Evolutionary conservation across 2,329 filamentous ascomycete species (phyloP).

Genomic region (Neofusicoccum laricinum): DNA sequence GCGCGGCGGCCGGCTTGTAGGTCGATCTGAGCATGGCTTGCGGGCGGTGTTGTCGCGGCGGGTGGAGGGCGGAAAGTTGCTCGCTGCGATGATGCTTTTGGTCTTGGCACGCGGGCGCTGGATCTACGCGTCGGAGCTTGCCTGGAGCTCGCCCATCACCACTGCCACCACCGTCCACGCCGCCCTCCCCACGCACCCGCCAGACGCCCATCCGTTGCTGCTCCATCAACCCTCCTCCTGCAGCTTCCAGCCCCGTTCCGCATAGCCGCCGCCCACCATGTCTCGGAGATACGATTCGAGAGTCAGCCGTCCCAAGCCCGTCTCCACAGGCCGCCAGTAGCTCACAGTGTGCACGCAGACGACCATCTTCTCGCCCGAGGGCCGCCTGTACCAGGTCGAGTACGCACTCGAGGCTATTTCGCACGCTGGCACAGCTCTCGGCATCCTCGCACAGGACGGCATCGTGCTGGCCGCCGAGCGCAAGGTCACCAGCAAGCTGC

Average conservation of each 20-base stretch:
- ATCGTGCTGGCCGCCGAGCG: constrained; percentile 97
- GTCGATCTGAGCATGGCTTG: constrained; percentile 70
- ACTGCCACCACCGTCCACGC: constrained; percentile 20
- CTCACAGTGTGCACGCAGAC: constrained; percentile 62
- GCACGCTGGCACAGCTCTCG: constrained; percentile 93
- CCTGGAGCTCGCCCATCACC: constrained; percentile 31
- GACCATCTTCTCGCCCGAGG: constrained; percentile 99
- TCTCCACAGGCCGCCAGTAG: constrained; percentile 97
- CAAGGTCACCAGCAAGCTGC: constrained; percentile 97
- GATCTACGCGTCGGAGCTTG: constrained; percentile 19
- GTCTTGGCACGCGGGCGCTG: constrained; percentile 6
- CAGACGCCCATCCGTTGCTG: constrained; percentile 17
- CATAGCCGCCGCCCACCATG: constrained; percentile 56
- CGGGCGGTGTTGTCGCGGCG: constrained; percentile 19
- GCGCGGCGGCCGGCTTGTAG: constrained; percentile 57
- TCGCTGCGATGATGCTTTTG: constrained; percentile 31
- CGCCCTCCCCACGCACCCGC: constrained; percentile 22
- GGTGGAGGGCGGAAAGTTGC: constrained; percentile 23
- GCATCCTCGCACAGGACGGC: constrained; percentile 95
- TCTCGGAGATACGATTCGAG: constrained; percentile 96
- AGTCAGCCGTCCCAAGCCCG: constrained; percentile 59
- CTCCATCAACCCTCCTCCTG: constrained; percentile 12
- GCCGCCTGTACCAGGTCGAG: constrained; percentile 97
- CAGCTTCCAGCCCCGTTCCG: background rate
- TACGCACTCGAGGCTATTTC: constrained; percentile 99